These are phyloP conservation scores for Yamadazyma pseudoaaseri DNA, from an alignment of 1,139 yeast species.

Conservation along the genomic window DNA sequence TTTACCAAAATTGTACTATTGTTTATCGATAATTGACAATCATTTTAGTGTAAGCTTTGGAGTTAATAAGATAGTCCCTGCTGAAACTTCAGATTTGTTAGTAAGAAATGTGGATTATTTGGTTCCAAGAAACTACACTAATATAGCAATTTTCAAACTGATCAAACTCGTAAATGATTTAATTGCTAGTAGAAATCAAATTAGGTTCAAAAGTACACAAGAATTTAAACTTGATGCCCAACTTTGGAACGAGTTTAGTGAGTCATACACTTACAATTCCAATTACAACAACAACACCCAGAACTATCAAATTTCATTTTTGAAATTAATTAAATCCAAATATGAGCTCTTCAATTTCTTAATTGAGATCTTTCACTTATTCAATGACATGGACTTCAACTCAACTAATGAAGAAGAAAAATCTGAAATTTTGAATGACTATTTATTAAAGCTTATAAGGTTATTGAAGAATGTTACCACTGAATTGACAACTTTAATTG, in stretches of 20 bases:
- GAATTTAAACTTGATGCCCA: constrained; percentile 5
- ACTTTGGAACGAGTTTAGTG: constrained; percentile 7
- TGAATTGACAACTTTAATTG: constrained; percentile 35
- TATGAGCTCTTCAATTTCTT: constrained; percentile 16
- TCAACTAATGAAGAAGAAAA: constrained; percentile 31
- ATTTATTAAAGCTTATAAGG: constrained; percentile 46
- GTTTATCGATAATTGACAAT: constrained; percentile 52
- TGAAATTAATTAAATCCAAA: constrained; percentile 19
- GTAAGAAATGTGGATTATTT: constrained; percentile 15
- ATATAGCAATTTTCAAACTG: constrained; percentile 16
- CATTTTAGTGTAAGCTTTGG: constrained; percentile 60
- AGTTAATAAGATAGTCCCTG: constrained; percentile 37
- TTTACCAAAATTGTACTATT: constrained; percentile 50
- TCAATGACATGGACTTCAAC: constrained; percentile 8
- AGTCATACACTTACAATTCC: constrained; percentile 1
- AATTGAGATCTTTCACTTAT: constrained; percentile 14
- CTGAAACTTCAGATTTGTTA: constrained; percentile 15
- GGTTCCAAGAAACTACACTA: constrained; percentile 16
- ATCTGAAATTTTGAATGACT: constrained; percentile 43
- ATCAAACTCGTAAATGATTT: constrained; percentile 18
- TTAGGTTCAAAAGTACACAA: constrained; percentile 11
- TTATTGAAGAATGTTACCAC: constrained; percentile 39
- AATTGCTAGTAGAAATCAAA: constrained; percentile 16
- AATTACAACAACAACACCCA: not conserved
- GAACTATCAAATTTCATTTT: constrained; percentile 8